phyloP scores from a whole-genome alignment of 305 asterid species.

The Rubia occidens region DNA sequence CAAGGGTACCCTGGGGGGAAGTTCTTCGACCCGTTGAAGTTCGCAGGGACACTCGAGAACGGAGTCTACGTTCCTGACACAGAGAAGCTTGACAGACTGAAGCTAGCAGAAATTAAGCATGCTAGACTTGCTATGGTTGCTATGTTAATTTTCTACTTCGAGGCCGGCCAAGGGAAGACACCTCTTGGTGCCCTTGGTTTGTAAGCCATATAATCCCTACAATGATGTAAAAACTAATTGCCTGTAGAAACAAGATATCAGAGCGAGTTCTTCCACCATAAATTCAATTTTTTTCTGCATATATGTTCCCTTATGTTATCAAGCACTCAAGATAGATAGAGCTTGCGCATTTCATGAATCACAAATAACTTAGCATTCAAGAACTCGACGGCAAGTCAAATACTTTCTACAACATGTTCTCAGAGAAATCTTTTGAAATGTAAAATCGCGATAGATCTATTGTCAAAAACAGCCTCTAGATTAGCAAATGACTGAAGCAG shows the following conservation, averaged over 20 bases:
- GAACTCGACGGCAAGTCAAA: not conserved
- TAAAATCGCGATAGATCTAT: not conserved
- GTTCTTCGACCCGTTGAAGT: slow-evolving; percentile 76
- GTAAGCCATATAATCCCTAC: slow-evolving; percentile 23
- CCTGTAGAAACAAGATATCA: slow-evolving; percentile 23
- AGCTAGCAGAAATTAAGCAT: slow-evolving; percentile 92
- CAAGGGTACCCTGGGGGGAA: slow-evolving; percentile 98
- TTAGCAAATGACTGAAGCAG: not conserved
- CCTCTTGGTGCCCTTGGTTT: slow-evolving; percentile 95
- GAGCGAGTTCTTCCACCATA: slow-evolving; percentile 13
- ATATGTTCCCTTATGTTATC: not conserved
- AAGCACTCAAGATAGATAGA: not conserved
- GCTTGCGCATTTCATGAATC: not conserved
- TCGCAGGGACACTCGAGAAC: slow-evolving; percentile 54
- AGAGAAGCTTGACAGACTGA: slow-evolving; percentile 82
- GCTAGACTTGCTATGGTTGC: slow-evolving; percentile 93
- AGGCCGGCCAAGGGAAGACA: slow-evolving; percentile 95
- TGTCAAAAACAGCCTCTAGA: not conserved
- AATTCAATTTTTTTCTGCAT: slow-evolving; percentile 8
- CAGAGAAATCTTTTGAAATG: no score
- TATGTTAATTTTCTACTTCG: slow-evolving; percentile 83
- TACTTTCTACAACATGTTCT: not conserved
- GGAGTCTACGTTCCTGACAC: slow-evolving; percentile 64
- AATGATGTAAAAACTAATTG: slow-evolving; percentile 21
- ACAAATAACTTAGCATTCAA: not conserved